Conservation (phyloP, 73 alveolate genomes). For the Tetrahymena malaccensis region DNA sequence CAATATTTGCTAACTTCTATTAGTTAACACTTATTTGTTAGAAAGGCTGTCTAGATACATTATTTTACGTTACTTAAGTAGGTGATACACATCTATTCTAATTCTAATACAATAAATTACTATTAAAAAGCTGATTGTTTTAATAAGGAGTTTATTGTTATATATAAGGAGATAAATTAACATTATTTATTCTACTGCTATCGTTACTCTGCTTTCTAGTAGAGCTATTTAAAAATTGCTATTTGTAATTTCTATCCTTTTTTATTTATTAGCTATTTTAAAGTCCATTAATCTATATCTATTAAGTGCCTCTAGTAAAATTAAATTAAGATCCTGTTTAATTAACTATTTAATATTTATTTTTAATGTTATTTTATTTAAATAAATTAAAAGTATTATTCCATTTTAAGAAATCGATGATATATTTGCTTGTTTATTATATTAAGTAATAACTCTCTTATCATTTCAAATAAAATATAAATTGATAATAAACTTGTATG, state of each 20-base stretch:
- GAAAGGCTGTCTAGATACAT: not conserved
- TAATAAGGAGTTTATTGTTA: not conserved
- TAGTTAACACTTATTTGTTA: not conserved
- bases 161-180: not conserved
- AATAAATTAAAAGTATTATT: no score
- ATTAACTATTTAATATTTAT: not conserved
- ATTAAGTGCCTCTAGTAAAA: not conserved
- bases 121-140: not conserved
- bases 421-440: no score
- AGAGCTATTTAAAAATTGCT: not conserved
- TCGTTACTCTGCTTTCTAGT: not conserved
- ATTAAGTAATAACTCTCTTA: no score
- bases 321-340: not conserved
- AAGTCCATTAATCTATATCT: not conserved
- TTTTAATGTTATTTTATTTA: not conserved
- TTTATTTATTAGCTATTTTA: not conserved
- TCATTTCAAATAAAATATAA: no score
- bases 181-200: not conserved
- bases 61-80: not conserved
- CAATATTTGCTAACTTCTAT: not conserved
- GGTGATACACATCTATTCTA: not conserved
- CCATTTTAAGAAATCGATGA: no score
- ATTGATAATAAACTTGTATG: not conserved
- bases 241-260: not conserved
- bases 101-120: not conserved